Conservation (phyloP, 768 basidiomycete genomes). For the Podaxis sp. region DNA sequence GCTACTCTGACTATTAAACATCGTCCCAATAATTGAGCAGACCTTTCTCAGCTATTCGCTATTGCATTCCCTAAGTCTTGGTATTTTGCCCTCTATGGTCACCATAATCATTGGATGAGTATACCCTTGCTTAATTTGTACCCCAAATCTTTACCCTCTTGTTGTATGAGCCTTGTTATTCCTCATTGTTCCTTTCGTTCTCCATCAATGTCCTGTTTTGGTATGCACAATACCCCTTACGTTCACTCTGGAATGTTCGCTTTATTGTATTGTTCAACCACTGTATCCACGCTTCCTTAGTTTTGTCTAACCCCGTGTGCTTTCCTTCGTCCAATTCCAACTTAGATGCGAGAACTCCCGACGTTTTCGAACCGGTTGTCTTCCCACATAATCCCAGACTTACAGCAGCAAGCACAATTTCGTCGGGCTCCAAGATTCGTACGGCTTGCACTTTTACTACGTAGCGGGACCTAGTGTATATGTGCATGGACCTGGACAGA, state of each 20-base stretch:
- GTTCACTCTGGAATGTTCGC: not conserved
- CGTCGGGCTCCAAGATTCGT: no score
- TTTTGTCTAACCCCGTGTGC: not conserved
- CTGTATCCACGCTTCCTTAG: not conserved
- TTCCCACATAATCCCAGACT: no score
- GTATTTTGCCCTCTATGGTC: not conserved
- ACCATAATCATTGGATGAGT: not conserved
- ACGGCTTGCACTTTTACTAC: no score
- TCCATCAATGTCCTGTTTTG: not conserved
- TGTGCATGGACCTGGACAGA: no score
- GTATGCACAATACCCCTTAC: not conserved
- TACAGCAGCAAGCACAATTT: no score
- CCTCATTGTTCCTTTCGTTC: not conserved
- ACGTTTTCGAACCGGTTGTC: no score
- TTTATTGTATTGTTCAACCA: not conserved
- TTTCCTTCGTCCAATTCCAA: not conserved
- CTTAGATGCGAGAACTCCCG: no score
- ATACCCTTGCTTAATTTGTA: conserved; percentile 11
- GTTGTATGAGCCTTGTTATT: not conserved
- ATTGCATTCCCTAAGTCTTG: no score
- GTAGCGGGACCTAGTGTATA: no score
- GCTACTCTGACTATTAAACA: not conserved
- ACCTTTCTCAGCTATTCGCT: not conserved
- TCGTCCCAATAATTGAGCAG: not conserved
- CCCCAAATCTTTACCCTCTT: not conserved